Percentiles rank a stretch among this genome's conserved stretches.
These are phyloP conservation scores for Aspergillus phoenicis DNA, from an alignment of 2,329 filamentous ascomycete genomes.

Conservation along the genomic window DNA sequence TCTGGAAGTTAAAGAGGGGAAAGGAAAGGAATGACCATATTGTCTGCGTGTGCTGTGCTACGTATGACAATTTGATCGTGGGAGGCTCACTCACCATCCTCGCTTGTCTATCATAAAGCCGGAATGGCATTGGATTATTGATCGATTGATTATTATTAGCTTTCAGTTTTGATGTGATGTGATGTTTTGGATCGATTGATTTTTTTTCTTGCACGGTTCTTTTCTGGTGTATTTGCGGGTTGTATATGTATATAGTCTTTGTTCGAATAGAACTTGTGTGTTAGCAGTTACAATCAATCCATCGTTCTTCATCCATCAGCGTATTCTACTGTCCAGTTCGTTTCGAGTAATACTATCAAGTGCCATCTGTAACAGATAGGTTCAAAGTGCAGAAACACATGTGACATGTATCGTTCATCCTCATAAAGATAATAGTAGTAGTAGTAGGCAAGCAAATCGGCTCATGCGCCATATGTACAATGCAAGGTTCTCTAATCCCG, in stretches of 20 bases:
- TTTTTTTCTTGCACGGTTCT: background rate
- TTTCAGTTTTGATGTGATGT: background rate
- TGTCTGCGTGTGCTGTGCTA: background rate
- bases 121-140: background rate
- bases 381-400: background rate
- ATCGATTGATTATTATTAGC: background rate
- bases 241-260: slow-evolving; percentile 23
- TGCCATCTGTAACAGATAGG: too few species aligned
- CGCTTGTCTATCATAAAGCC: background rate
- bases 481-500: background rate
- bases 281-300: background rate
- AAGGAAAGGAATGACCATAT: background rate
- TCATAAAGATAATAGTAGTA: background rate
- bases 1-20: too few species aligned
- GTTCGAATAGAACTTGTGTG: slow-evolving; percentile 15
- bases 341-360: background rate
- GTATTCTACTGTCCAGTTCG: too few species aligned
- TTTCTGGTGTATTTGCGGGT: slow-evolving; percentile 8
- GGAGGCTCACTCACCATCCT: background rate
- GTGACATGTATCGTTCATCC: slow-evolving; percentile 1
- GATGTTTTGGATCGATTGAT: background rate
- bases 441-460: background rate
- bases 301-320: too few species aligned
- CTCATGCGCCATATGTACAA: slow-evolving; percentile 1
- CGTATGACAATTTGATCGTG: background rate